These are phyloP conservation scores for Globisporangium paddicum DNA, from an alignment of 352 stramenopile species.

Conservation along the genomic window DNA sequence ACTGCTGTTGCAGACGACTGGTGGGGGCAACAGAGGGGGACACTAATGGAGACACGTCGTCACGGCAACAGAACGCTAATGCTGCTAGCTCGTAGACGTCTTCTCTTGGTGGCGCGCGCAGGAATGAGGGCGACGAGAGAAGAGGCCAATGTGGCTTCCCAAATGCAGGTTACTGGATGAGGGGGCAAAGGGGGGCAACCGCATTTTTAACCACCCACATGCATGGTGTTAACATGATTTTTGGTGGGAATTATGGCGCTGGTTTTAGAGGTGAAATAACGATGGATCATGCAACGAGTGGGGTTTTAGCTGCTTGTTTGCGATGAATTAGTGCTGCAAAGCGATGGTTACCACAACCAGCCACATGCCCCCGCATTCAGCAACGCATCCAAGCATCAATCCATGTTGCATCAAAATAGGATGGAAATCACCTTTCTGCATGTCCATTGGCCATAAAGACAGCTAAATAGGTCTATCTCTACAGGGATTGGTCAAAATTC, in stretches of 20 bases:
- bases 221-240: no score
- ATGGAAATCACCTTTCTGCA: background rate
- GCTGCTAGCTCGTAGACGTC: background rate
- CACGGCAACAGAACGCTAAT: background rate
- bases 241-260: no score
- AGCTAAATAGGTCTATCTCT: background rate
- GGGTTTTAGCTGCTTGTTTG: no score
- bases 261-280: no score
- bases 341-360: no score
- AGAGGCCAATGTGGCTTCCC: conserved; percentile 4
- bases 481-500: background rate
- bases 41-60: background rate
- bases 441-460: background rate
- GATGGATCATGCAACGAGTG: no score
- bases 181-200: background rate
- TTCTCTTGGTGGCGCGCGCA: conserved; percentile 1
- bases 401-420: background rate
- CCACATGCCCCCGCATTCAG: background rate
- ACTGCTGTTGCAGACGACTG: background rate
- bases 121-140: conserved; percentile 6
- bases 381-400: conserved; percentile 4
- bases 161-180: background rate
- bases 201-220: no score
- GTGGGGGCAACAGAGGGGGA: background rate
- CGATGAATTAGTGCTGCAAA: no score